These are phyloP conservation scores for Didymella exigua DNA, from an alignment of 2,329 filamentous ascomycete genomes.

Conservation along the genomic window DNA sequence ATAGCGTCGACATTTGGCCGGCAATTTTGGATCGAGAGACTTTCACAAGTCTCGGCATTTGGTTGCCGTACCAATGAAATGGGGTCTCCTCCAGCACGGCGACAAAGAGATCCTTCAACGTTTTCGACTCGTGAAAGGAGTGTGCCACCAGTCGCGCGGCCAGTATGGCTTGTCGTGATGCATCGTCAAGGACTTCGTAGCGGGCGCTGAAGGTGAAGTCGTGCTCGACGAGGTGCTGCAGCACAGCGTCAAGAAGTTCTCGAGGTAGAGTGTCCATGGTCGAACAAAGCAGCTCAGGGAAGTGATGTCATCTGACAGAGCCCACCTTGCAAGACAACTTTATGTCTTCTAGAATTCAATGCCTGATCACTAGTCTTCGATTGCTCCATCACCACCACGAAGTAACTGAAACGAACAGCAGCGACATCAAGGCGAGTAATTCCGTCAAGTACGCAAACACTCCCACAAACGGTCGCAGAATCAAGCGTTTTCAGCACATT, in stretches of 20 bases:
- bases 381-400: neutral
- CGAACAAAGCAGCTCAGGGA: neutral
- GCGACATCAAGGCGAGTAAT: neutral
- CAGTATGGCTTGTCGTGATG: constrained; percentile 8
- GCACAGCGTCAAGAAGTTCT: constrained; percentile 14
- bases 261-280: constrained; percentile 14
- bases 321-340: neutral
- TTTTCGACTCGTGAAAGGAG: constrained; percentile 3
- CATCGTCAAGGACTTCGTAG: constrained; percentile 6
- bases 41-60: neutral
- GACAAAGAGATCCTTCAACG: constrained; percentile 2
- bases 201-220: constrained; percentile 10
- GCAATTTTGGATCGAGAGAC: neutral
- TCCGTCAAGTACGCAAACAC: neutral
- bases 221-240: constrained; percentile 2
- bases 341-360: neutral
- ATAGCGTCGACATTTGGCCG: constrained; percentile 1
- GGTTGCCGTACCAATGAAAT: neutral
- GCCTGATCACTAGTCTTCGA: neutral
- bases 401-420: neutral
- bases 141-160: constrained; percentile 5
- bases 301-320: neutral
- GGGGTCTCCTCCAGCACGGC: constrained; percentile 12
- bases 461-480: neutral
- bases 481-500: neutral